phyloP scores from a whole-genome alignment of 805 yeast species.

The Kregervanrija fluxuum region DNA sequence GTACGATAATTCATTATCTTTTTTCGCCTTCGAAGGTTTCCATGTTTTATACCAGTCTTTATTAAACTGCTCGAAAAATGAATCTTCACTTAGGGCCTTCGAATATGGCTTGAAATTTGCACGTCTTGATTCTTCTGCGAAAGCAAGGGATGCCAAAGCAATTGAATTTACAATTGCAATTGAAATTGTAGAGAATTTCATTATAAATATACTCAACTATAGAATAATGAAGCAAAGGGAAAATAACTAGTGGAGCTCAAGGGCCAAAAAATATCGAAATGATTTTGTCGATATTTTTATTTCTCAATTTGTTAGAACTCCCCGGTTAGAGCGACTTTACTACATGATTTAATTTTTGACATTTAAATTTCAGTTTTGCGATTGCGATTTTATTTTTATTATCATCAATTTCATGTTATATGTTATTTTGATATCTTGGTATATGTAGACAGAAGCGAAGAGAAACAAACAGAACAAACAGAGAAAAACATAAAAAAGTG shows the following conservation, averaged over 20 bases:
- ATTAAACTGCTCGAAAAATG: constrained; percentile 63
- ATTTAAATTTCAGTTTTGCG: too few species aligned
- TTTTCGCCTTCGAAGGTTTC: constrained; percentile 55
- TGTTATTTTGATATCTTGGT: too few species aligned
- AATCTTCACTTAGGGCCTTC: constrained; percentile 29
- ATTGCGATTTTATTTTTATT: too few species aligned
- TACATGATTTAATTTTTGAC: too few species aligned
- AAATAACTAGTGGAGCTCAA: background rate
- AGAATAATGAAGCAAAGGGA: background rate
- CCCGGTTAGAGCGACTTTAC: too few species aligned
- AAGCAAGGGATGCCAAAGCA: constrained; percentile 8
- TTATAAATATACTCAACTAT: background rate
- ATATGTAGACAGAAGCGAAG: too few species aligned
- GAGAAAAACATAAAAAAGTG: too few species aligned
- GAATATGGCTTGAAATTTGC: constrained; percentile 26
- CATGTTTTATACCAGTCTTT: constrained; percentile 39
- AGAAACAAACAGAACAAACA: too few species aligned
- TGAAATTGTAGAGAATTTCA: constrained; percentile 12
- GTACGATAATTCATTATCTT: constrained; percentile 49
- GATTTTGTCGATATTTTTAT: too few species aligned
- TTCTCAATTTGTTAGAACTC: too few species aligned
- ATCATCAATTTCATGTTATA: too few species aligned
- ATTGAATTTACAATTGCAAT: constrained; percentile 8
- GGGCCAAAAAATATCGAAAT: too few species aligned
- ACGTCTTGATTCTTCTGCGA: constrained; percentile 17